phyloP scores from a whole-genome alignment of 2,329 filamentous ascomycete genomes.

The Venturia effusa region DNA sequence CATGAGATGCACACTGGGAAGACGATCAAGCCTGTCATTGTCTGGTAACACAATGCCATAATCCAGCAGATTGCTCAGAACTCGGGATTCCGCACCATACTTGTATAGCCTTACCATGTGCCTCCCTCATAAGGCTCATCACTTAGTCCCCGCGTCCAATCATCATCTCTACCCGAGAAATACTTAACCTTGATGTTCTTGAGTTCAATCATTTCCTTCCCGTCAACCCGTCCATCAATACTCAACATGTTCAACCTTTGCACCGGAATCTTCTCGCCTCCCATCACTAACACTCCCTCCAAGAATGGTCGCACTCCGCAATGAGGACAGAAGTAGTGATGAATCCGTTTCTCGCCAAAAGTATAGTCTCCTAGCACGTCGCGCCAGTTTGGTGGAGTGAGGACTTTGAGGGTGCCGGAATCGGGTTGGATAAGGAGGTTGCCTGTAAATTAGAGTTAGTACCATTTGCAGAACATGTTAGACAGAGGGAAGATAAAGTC shows the following conservation, averaged over 20 bases:
- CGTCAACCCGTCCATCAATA: conserved; percentile 5
- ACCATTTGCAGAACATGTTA: too few relatives aligned
- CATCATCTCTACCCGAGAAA: not conserved
- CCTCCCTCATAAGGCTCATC: conserved; percentile 8
- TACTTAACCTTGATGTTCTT: not conserved
- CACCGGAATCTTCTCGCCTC: not conserved
- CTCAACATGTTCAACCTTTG: conserved; percentile 3
- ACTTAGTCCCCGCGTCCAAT: not conserved
- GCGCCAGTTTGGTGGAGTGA: conserved; percentile 1
- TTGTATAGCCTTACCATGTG: not conserved
- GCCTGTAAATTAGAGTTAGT: not conserved
- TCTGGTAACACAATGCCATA: conserved; percentile 20
- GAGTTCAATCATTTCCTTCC: conserved; percentile 3
- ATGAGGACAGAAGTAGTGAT: conserved; percentile 5
- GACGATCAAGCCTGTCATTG: conserved; percentile 32
- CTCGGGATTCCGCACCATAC: not conserved
- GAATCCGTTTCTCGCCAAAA: conserved; percentile 1
- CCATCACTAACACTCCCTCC: not conserved
- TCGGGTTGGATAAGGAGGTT: conserved; percentile 1
- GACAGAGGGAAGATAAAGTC: not conserved
- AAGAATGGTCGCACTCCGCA: conserved; percentile 1
- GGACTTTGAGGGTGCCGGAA: conserved; percentile 2
- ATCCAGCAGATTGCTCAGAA: too few relatives aligned
- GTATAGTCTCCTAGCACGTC: conserved; percentile 1
- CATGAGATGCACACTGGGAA: conserved; percentile 32